Evolutionary conservation across 768 basidiomycete species (phyloP), one percentile per base, ranked within the genome.

Genomic region (Boletales sp.): DNA sequence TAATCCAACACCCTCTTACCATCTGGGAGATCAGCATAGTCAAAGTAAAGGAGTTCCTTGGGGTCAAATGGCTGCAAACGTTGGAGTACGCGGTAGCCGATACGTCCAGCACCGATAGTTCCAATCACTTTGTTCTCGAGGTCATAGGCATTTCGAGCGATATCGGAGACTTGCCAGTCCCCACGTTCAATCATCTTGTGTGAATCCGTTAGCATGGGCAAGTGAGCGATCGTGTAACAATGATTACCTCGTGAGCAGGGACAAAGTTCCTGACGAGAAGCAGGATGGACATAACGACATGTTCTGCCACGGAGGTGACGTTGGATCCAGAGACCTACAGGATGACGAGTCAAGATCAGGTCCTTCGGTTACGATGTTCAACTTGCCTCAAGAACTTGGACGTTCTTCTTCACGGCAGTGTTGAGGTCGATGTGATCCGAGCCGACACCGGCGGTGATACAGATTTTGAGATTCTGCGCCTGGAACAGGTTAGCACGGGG

Each of bases 371-470:
- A 8, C 13, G 34, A 19, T 7, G 14, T 38, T 21, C 5, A n/a
- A 44, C 43, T 3, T 18, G 24, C 51, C 43, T 90, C 90, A 45
- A 87, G 74, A 32, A 90, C 91, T 63, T 90, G 84, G 59, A 94
- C 83, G 51, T 79, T 80, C 60, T 80, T 74, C 62, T 88, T 81
- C 52, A 90, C 91, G 15, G 89, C 87, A 13, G 90, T 86, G 67
- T 93, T 85, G 52, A 94, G 77, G 65, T 94, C 91, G 56, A 93
- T 82, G 71, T 87, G 90, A 70, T 94, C 92, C 17, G 86, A 90
- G 7, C 91, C 87, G 40, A 92, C 90, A 65, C 87, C 90, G 50
- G 91, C 92, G 35, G 92, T 94, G 61, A 94, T 80, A 62, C 87
- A 89, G 46, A 94, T 62, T 70, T 92, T 93, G 51, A 95, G 82